Evolutionary conservation across 2,329 filamentous ascomycete genomes (phyloP).

Genomic region (Furcasterigmium furcatum): DNA sequence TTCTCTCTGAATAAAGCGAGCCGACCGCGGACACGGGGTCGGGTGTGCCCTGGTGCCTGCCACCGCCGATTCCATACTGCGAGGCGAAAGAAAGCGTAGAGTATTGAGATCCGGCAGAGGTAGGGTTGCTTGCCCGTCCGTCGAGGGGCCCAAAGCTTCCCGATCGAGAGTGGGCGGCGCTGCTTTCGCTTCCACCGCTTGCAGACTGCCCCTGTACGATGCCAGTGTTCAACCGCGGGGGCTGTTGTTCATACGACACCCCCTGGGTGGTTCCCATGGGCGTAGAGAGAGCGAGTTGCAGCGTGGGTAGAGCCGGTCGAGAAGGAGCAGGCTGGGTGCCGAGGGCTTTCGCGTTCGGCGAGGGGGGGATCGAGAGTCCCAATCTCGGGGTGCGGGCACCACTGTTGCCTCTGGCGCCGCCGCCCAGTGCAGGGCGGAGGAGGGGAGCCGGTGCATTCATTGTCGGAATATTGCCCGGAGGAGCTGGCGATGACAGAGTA

Average conservation of each 20-base stretch:
- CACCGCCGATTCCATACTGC: constrained; percentile 65
- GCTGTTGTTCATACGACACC: constrained; percentile 64
- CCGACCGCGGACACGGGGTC: constrained; percentile 88
- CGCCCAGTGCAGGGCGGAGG: constrained; percentile 78
- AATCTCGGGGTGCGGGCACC: constrained; percentile 70
- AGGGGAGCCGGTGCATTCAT: constrained; percentile 79
- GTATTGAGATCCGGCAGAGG: constrained; percentile 83
- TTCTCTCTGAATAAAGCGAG: constrained; percentile 77
- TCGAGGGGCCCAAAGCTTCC: constrained; percentile 80
- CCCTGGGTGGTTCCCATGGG: constrained; percentile 80
- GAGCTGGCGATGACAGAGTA: constrained; percentile 25
- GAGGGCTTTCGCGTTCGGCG: constrained; percentile 77
- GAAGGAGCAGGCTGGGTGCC: constrained; percentile 42
- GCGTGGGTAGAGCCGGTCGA: constrained; percentile 69
- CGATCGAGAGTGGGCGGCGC: constrained; percentile 73
- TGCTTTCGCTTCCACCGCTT: constrained; percentile 76
- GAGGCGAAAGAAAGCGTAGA: constrained; percentile 79
- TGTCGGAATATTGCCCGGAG: constrained; percentile 36
- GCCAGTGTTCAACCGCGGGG: constrained; percentile 40
- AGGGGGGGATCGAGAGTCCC: constrained; percentile 86
- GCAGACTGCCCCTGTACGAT: constrained; percentile 62
- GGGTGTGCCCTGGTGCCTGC: constrained; percentile 64
- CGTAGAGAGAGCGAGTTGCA: constrained; percentile 80
- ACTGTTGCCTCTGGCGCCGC: constrained; percentile 53
- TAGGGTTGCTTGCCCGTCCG: constrained; percentile 74